Conservation (phyloP, 2,329 filamentous ascomycete species). For the Furcasterigmium furcatum region DNA sequence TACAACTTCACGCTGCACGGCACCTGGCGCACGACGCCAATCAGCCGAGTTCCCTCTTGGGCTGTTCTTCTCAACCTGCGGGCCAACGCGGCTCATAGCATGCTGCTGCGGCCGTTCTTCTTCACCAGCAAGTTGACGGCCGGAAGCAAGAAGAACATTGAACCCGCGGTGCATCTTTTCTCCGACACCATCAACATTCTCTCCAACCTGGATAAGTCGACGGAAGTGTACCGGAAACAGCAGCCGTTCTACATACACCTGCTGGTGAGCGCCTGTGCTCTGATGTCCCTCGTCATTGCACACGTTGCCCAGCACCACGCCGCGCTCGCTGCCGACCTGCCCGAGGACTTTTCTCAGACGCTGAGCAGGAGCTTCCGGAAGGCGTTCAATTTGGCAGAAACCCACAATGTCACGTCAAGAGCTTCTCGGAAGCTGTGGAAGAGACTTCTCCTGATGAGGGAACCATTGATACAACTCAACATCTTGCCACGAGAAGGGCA, state of each 20-base stretch:
- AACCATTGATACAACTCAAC: neutral
- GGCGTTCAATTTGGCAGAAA: neutral
- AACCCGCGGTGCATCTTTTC: constrained; percentile 2
- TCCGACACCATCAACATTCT: neutral
- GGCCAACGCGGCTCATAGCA: constrained; percentile 5
- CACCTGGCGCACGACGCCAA: neutral
- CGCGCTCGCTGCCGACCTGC: neutral
- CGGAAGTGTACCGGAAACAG: constrained; percentile 8
- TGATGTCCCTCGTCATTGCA: constrained; percentile 6
- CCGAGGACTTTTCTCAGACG: neutral
- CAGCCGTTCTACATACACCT: constrained; percentile 9
- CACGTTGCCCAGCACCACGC: neutral
- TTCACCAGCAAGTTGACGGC: constrained; percentile 2
- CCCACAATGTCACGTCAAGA: neutral
- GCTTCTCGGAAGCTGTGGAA: neutral
- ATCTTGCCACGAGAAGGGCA: neutral
- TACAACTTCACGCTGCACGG: neutral
- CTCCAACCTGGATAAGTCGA: constrained; percentile 4
- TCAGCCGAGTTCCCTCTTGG: constrained; percentile 6
- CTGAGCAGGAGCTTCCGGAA: constrained; percentile 2
- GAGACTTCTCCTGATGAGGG: neutral
- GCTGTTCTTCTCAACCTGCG: constrained; percentile 7
- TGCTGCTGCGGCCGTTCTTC: constrained; percentile 9
- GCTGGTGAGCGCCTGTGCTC: constrained; percentile 6
- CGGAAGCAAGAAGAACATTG: constrained; percentile 4